These are phyloP conservation scores for Penicillium cinerascens DNA, from an alignment of 495 filamentous ascomycete genomes.

Conservation along the genomic window DNA sequence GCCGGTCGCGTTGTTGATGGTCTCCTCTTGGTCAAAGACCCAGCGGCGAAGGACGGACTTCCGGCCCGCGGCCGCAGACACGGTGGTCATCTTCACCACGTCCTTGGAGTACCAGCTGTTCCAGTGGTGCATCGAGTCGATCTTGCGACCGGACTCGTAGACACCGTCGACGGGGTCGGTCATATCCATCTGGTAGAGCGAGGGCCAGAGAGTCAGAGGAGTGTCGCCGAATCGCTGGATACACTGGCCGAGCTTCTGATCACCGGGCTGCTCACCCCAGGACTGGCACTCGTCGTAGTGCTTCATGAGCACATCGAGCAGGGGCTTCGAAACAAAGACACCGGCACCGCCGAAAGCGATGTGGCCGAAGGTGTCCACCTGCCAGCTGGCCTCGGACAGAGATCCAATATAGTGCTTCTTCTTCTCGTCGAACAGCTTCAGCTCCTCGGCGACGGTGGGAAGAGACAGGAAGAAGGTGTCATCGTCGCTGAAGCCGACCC, in stretches of 20 bases:
- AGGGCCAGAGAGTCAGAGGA: slow-evolving; percentile 53
- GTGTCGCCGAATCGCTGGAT: slow-evolving; percentile 54
- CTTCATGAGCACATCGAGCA: slow-evolving; percentile 52
- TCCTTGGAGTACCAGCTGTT: slow-evolving; percentile 54
- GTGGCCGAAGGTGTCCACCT: slow-evolving; percentile 57
- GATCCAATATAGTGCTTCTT: slow-evolving; percentile 58
- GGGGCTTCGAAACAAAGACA: slow-evolving; percentile 59
- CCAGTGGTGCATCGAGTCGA: slow-evolving; percentile 64
- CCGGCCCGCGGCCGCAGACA: slow-evolving; percentile 54
- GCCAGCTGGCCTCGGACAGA: slow-evolving; percentile 59
- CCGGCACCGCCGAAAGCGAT: slow-evolving; percentile 70
- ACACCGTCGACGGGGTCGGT: slow-evolving; percentile 57
- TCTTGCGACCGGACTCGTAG: slow-evolving; percentile 56
- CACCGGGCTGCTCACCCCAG: slow-evolving; percentile 51
- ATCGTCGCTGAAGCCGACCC: slow-evolving; percentile 66
- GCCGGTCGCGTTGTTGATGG: slow-evolving; percentile 36
- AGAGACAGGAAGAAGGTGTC: slow-evolving; percentile 72
- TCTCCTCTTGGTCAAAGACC: slow-evolving; percentile 54
- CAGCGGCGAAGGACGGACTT: slow-evolving; percentile 60
- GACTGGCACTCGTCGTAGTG: slow-evolving; percentile 53
- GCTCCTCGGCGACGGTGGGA: slow-evolving; percentile 45
- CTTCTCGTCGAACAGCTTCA: slow-evolving; percentile 53
- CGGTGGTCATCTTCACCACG: slow-evolving; percentile 56
- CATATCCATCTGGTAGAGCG: slow-evolving; percentile 63
- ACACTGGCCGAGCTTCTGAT: slow-evolving; percentile 61